A percentile compares a stretch with the other conserved stretches of the same genome.
These are phyloP conservation scores for Aspergillus neoniger DNA, from an alignment of 2,329 filamentous ascomycete species.

Conservation along the genomic window DNA sequence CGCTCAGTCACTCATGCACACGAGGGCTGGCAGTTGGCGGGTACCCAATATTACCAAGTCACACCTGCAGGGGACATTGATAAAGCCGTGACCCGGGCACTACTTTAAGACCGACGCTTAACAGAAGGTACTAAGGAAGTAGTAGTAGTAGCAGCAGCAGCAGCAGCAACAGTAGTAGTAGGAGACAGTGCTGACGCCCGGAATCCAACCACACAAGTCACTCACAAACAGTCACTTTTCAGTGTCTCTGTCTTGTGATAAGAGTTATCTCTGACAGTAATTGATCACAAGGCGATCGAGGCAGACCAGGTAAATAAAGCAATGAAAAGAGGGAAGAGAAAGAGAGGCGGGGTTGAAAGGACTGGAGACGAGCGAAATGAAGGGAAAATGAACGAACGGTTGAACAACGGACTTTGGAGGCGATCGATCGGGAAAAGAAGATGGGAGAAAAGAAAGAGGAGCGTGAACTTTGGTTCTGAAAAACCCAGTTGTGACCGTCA, in stretches of 20 bases:
- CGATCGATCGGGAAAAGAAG: slow-evolving; percentile 13
- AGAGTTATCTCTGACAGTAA: neutral
- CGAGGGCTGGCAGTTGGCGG: slow-evolving; percentile 19
- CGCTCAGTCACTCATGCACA: slow-evolving; percentile 9
- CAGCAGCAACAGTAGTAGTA: slow-evolving; percentile 5
- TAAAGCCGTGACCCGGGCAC: neutral
- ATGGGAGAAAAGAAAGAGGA: slow-evolving; percentile 4
- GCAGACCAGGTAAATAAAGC: neutral
- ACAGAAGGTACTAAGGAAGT: neutral
- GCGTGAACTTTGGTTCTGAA: neutral
- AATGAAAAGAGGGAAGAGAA: neutral
- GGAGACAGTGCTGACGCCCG: neutral
- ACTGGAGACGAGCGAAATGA: slow-evolving; percentile 3
- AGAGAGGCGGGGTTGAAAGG: slow-evolving; percentile 1
- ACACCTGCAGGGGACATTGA: slow-evolving; percentile 19
- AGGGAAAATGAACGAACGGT: neutral
- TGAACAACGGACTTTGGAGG: neutral
- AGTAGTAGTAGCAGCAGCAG: slow-evolving; percentile 3
- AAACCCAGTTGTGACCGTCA: slow-evolving; percentile 10
- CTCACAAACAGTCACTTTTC: neutral
- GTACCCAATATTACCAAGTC: slow-evolving; percentile 22
- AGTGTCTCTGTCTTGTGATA: no score
- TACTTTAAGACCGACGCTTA: neutral
- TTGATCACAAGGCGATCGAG: neutral
- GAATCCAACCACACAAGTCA: neutral